Evolutionary conservation across 2,329 filamentous ascomycete species (phyloP), one percentile per base, ranked within the genome.

Genomic region (Epichloe sibirici): DNA sequence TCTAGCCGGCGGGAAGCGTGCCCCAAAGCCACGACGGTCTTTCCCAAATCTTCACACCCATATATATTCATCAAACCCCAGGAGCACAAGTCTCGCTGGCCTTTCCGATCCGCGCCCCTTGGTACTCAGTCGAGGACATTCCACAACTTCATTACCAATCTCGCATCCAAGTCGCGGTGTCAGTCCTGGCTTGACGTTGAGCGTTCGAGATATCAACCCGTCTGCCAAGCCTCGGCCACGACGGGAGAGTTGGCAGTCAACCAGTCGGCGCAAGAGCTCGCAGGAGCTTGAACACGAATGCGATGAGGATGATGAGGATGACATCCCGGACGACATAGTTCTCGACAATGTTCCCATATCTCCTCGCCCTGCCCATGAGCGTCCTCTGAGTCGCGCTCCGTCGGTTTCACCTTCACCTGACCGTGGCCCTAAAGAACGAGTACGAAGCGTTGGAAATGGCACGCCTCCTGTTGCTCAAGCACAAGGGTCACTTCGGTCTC

Each of bases 341-440:
- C 77, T 93, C 46, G 86, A 88, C 69, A 93, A 93, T 57, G 83
- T 93, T 2, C 88, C 88, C 5, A 81, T 93, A 45, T 90, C 87
- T 0, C 88, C 88, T n/a, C 75, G 82, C 2, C 81, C 81, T 2
- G 71, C 72, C 1, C 71, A 71, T 25, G 79, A 83, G 56, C 73
- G 82, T 15, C 68, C 75, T 0, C 71, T 71, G 6, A 83, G 77
- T 62, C 70, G 72, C 40, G 71, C 77, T 1, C 63, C 72, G 3
- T 83, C 81, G 0, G 69, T 75, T 5, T 72, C 75, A 0, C 71
- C 75, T 3, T 81, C 78, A 0, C 78, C 77, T 0, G 75, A 80
- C 50, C 69, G 77, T 45, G 64, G 63, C 3, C 67, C 71, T 7
- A 79, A 77, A 57, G 74, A 78, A 56, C 69, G 75, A 39, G 65